phyloP scores from a whole-genome alignment of 179 eudicot species.

The Corrigiola litoralis region DNA sequence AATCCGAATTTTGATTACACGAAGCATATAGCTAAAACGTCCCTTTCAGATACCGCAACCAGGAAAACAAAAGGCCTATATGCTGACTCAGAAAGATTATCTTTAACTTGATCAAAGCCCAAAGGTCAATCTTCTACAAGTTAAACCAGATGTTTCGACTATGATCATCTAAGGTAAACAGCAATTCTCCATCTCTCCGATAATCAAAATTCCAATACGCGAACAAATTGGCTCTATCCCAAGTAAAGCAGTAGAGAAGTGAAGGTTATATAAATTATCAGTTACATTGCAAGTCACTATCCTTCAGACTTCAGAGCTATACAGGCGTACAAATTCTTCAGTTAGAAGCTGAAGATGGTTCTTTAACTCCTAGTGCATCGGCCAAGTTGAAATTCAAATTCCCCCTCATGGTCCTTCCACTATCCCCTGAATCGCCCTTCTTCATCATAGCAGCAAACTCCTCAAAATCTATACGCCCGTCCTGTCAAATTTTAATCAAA shows the following conservation, averaged over 20 bases:
- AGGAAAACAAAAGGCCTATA: no score
- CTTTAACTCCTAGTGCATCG: slow-evolving; percentile 59
- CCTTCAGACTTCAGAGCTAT: slow-evolving; percentile 13
- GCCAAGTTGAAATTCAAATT: slow-evolving; percentile 79
- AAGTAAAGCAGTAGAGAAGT: slow-evolving; percentile 7
- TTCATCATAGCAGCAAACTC: slow-evolving; percentile 97
- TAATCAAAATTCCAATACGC: slow-evolving; percentile 9
- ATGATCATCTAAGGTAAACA: neutral
- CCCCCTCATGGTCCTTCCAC: slow-evolving; percentile 84
- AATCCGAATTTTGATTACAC: no score
- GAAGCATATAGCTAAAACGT: no score
- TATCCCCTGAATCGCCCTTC: slow-evolving; percentile 61
- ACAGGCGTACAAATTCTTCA: neutral
- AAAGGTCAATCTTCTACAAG: slow-evolving; percentile 7
- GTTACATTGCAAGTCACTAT: slow-evolving; percentile 1
- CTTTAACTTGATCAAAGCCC: neutral
- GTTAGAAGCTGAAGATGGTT: slow-evolving; percentile 18
- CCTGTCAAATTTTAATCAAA: slow-evolving; percentile 36
- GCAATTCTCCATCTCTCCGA: neutral
- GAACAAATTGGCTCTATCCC: neutral
- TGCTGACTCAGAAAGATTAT: neutral
- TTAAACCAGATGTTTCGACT: neutral
- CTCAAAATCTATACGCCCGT: slow-evolving; percentile 85
- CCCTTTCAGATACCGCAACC: no score
- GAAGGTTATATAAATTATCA: slow-evolving; percentile 12